phyloP scores from a whole-genome alignment of 768 basidiomycete genomes.

The Psilocybe sp. region DNA sequence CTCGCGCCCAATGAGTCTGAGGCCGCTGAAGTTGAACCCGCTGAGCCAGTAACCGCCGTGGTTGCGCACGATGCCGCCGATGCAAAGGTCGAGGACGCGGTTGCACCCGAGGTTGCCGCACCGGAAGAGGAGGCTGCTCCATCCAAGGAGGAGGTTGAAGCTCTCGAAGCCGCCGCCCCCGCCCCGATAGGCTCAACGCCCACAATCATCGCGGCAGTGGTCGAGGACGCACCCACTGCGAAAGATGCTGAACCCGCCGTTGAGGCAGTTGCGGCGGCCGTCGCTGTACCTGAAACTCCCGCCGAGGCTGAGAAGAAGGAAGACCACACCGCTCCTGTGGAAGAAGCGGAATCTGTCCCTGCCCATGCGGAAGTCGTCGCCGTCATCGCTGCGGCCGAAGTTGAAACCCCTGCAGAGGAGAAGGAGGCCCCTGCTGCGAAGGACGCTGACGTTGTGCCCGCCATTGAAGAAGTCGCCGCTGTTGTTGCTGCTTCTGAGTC shows the following conservation, averaged over 20 bases:
- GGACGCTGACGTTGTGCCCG: too few relatives aligned
- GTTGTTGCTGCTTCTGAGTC: neutral
- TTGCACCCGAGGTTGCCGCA: neutral
- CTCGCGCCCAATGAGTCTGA: neutral
- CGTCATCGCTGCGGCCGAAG: too few relatives aligned
- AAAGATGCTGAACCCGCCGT: neutral
- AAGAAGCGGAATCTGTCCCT: too few relatives aligned
- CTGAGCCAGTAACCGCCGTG: neutral
- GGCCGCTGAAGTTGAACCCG: neutral
- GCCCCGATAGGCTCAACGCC: neutral
- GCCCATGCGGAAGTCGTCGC: too few relatives aligned
- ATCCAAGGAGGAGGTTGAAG: neutral
- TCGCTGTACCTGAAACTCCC: neutral
- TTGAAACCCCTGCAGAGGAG: slow-evolving; percentile 2
- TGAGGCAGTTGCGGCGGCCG: neutral
- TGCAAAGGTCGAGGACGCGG: neutral
- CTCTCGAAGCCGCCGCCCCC: neutral
- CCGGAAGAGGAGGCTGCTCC: too few relatives aligned
- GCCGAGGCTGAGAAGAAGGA: neutral
- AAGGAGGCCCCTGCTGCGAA: too few relatives aligned
- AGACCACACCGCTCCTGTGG: neutral
- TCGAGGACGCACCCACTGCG: neutral
- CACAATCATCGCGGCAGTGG: neutral
- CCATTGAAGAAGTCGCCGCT: slow-evolving; percentile 1
- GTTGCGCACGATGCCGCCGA: neutral